phyloP scores from a whole-genome alignment of 768 basidiomycete species.

The Chlorophyllum brunneum region DNA sequence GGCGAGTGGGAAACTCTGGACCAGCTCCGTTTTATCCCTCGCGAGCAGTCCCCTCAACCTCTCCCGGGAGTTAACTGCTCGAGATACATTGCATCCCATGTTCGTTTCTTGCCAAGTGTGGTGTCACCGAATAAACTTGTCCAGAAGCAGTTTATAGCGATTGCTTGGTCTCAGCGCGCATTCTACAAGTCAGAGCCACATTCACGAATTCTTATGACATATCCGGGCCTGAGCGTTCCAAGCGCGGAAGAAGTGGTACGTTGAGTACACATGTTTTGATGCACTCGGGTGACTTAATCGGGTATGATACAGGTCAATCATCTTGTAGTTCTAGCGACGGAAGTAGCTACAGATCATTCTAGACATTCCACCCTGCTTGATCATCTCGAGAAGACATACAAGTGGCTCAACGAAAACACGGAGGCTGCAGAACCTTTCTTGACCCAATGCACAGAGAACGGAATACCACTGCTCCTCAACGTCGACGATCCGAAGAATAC shows the following conservation, averaged over 20 bases:
- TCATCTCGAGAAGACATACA: slow-evolving; percentile 40
- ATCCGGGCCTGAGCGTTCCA: slow-evolving; percentile 37
- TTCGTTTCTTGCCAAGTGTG: slow-evolving; percentile 25
- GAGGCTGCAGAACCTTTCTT: slow-evolving; percentile 17
- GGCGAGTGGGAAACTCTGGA: slow-evolving; percentile 30
- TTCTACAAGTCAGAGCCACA: slow-evolving; percentile 25
- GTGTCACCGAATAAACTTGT: slow-evolving; percentile 37
- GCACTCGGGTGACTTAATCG: background rate
- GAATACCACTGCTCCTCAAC: slow-evolving; percentile 38
- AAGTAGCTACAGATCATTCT: slow-evolving; percentile 24
- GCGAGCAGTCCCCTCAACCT: slow-evolving; percentile 17
- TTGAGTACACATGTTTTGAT: slow-evolving; percentile 10
- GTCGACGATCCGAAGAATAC: slow-evolving; percentile 30
- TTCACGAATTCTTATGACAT: slow-evolving; percentile 27
- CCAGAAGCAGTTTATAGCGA: slow-evolving; percentile 29
- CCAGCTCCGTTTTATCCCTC: slow-evolving; percentile 37
- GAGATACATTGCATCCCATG: slow-evolving; percentile 19
- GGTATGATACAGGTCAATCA: slow-evolving; percentile 33
- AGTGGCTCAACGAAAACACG: slow-evolving; percentile 32
- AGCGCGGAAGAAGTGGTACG: slow-evolving; percentile 40
- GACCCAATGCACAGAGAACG: slow-evolving; percentile 17
- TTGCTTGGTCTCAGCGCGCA: slow-evolving; percentile 51
- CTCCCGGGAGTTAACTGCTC: slow-evolving; percentile 14
- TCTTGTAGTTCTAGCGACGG: slow-evolving; percentile 28
- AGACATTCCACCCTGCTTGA: slow-evolving; percentile 24